Percentiles rank a stretch among this genome's conserved stretches.
These are phyloP conservation scores for Helotiales sp. DNA, from an alignment of 2,329 filamentous ascomycete genomes.

Conservation along the genomic window DNA sequence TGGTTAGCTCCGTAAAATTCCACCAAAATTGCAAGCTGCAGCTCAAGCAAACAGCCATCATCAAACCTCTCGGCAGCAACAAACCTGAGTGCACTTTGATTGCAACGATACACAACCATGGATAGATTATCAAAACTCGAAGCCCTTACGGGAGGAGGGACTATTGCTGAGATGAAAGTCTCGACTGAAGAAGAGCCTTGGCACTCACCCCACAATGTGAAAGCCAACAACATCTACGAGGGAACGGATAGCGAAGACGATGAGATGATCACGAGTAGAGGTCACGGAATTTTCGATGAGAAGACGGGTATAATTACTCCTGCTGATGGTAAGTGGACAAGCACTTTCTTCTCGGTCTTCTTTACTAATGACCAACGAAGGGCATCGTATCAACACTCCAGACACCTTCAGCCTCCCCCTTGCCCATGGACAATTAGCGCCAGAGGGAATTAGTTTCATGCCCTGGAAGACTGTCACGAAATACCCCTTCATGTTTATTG, in stretches of 20 bases:
- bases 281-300: neutral
- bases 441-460: conserved; percentile 41
- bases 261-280: neutral
- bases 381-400: neutral
- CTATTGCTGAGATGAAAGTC: neutral
- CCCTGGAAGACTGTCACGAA: conserved; percentile 54
- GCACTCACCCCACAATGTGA: neutral
- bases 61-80: neutral
- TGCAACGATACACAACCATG: conserved; percentile 12
- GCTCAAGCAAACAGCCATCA: neutral
- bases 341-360: neutral
- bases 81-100: neutral
- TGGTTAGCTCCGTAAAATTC: neutral
- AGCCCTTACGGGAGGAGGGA: conserved; percentile 12
- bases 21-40: neutral
- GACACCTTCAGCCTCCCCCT: conserved; percentile 18
- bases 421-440: conserved; percentile 29
- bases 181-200: neutral
- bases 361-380: neutral
- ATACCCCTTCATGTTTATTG: conserved; percentile 62
- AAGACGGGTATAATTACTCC: neutral
- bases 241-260: conserved; percentile 19
- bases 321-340: neutral
- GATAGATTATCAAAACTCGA: conserved; percentile 20
- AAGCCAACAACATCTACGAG: conserved; percentile 15